Evolutionary conservation across 208 protist genomes (phyloP), one percentile per base, ranked within the genome.

Genomic region (Acanthamoeba divionensis): DNA sequence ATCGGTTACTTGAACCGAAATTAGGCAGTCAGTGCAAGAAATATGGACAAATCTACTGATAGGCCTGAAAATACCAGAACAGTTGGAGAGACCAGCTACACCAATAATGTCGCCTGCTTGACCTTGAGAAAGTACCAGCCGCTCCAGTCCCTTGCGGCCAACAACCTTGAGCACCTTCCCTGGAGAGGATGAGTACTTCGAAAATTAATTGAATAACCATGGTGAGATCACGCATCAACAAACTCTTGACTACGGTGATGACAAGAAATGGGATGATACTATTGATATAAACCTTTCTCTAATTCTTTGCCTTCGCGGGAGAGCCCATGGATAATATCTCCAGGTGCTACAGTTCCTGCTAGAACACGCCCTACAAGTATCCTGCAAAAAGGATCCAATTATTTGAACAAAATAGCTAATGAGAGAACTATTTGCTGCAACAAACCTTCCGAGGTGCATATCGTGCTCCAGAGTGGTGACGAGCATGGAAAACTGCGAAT

Each of bases 401-500:
- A n/a, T n/a, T n/a, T n/a, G n/a, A n/a, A n/a, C n/a, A n/a, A n/a
- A n/a, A n/a, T n/a, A n/a, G n/a, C n/a, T n/a, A n/a, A n/a, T n/a
- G n/a, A n/a, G n/a, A n/a, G n/a, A n/a, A n/a, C n/a, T n/a, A n/a
- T n/a, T 44, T 15, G 12, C 38, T 13, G 60, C 29, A 33, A 7
- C 65, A 31, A 38, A 89, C 82, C 82, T 31, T 21, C 95, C 95
- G 21, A 96, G 65, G 82, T 91, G 95, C 26, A 85, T 48, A 90
- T 99, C 96, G 38, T 96, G 94, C 63, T 98, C 97, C 13, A 99
- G 93, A 48, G 97, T 97, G 5, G 97, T 97, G 9, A 99, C 97
- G 15, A 98, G 95, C 98, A 99, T 98, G 90, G 97, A 95, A 69
- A 99, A 96, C 31, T 92, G 91, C 0, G 57, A 69, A 0, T 91